These are phyloP conservation scores for Hemisphaericaspora xylanilytica DNA, from an alignment of 1,139 yeast genomes.

Conservation along the genomic window DNA sequence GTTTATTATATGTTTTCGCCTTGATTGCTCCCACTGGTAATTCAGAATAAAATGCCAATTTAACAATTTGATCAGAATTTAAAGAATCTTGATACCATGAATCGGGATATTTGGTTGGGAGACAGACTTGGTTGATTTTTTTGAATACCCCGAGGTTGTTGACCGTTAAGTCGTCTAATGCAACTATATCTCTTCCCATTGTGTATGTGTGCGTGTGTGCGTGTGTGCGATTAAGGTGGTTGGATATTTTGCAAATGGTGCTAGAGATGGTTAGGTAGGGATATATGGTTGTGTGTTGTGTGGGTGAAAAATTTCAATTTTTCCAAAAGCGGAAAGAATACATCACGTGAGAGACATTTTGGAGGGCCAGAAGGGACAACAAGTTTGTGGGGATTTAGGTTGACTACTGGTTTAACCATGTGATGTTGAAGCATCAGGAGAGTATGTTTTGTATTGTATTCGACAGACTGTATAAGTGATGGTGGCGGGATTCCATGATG, in stretches of 20 bases:
- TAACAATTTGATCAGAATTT: conserved; percentile 32
- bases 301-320: conserved; percentile 1
- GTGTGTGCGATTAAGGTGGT: not conserved
- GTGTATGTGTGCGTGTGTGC: not conserved
- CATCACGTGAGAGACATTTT: too few species aligned
- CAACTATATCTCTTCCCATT: conserved; percentile 37
- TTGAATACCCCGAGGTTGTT: conserved; percentile 55
- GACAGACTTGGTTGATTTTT: conserved; percentile 43
- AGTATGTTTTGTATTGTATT: too few species aligned
- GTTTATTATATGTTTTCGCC: conserved; percentile 43
- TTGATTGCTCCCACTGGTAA: conserved; percentile 72
- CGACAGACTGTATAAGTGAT: too few species aligned
- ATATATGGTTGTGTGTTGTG: too few species aligned
- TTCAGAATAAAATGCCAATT: conserved; percentile 57
- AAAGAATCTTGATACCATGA: conserved; percentile 45
- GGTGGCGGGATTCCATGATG: too few species aligned
- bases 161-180: conserved; percentile 54
- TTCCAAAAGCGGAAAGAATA: not conserved
- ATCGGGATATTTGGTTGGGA: conserved; percentile 44
- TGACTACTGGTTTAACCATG: too few species aligned
- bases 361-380: too few species aligned
- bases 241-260: not conserved
- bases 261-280: too few species aligned
- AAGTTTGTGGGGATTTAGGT: too few species aligned
- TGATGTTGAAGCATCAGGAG: too few species aligned